A percentile compares a stretch with the other conserved stretches of the same genome.
Conservation (phyloP, 768 basidiomycete species). For the Hypsizygus marmoreus region DNA sequence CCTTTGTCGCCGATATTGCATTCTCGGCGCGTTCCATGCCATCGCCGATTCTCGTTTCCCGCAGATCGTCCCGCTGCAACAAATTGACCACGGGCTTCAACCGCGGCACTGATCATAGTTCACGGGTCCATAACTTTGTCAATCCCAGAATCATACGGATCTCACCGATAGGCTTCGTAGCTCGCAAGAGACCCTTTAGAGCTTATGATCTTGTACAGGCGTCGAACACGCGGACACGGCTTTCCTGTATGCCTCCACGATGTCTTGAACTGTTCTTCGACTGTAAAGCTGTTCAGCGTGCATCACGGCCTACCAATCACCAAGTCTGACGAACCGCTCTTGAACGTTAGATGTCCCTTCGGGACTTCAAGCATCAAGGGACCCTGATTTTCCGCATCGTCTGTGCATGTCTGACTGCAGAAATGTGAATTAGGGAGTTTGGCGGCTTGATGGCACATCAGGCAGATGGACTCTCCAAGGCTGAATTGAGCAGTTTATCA, state of each 20-base stretch:
- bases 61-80: conserved; percentile 50
- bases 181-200: conserved; percentile 48
- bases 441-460: conserved; percentile 59
- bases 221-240: conserved; percentile 56
- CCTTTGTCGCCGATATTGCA: conserved; percentile 69
- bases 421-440: conserved; percentile 63
- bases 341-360: conserved; percentile 60
- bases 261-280: conserved; percentile 65
- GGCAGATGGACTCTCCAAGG: conserved; percentile 51
- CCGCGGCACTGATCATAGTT: conserved; percentile 40
- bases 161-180: conserved; percentile 66
- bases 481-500: conserved; percentile 22
- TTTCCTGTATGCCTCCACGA: conserved; percentile 67
- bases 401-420: conserved; percentile 56
- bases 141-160: no score
- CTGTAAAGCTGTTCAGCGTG: conserved; percentile 28
- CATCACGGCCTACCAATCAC: neutral
- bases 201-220: conserved; percentile 65
- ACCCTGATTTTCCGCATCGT: conserved; percentile 54
- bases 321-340: conserved; percentile 50
- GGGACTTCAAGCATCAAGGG: conserved; percentile 64
- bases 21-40: conserved; percentile 71
- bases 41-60: conserved; percentile 74
- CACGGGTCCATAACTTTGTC: neutral
- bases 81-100: conserved; percentile 65